Evolutionary conservation across 1,139 yeast species (phyloP).

Genomic region (Kodamaea ohmeri): DNA sequence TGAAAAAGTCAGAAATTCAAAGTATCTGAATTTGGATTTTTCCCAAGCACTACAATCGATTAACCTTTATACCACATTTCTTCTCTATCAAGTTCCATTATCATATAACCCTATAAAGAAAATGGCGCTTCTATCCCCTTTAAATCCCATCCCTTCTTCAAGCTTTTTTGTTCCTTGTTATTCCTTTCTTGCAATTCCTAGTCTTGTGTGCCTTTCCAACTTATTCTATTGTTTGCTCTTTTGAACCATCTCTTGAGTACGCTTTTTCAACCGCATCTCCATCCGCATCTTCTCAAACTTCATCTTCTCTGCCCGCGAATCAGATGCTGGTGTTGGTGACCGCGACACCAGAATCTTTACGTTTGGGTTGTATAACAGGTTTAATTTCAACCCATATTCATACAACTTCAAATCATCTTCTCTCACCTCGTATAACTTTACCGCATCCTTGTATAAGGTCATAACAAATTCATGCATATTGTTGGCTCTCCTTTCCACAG

Average conservation of each 20-base stretch:
- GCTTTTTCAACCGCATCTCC: conserved; percentile 46
- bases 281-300: conserved; percentile 42
- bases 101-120: too few species aligned
- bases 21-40: too few species aligned
- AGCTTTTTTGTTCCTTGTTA: too few species aligned
- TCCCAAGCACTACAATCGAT: too few species aligned
- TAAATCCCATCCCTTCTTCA: too few species aligned
- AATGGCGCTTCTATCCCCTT: too few species aligned
- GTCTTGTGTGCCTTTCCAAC: too few species aligned
- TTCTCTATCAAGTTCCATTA: too few species aligned
- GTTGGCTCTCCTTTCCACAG: conserved; percentile 26
- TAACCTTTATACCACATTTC: too few species aligned
- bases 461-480: conserved; percentile 22
- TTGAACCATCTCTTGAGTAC: conserved; percentile 30
- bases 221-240: not conserved
- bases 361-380: conserved; percentile 36
- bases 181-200: not conserved
- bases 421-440: conserved; percentile 27
- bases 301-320: conserved; percentile 32
- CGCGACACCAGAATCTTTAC: conserved; percentile 30
- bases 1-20: not conserved
- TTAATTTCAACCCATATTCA: conserved; percentile 39
- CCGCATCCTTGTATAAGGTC: conserved; percentile 30
- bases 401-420: conserved; percentile 41
- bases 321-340: conserved; percentile 15